Evolutionary conservation across 1,284 basidiomycete genomes (phyloP).

Genomic region (Cutaneotrichosporon sp.): DNA sequence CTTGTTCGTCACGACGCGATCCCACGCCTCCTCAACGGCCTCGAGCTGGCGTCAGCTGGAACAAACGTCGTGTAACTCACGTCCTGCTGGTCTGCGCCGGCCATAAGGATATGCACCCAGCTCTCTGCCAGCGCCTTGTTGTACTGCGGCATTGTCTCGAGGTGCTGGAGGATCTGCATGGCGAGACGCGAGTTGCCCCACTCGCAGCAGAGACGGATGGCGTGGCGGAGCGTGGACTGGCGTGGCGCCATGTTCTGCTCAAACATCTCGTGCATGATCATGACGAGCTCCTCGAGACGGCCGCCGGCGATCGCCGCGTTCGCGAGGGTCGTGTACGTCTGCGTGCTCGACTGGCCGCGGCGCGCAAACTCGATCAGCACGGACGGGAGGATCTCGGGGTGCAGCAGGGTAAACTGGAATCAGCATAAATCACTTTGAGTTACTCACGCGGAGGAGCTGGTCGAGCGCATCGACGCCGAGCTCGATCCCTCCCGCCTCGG

Average conservation of each 20-base stretch:
- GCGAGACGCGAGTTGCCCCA: conserved; percentile 34
- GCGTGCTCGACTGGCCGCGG: background rate
- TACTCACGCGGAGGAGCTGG: conserved; percentile 31
- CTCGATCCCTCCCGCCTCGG: conserved; percentile 30
- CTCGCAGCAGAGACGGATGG: conserved; percentile 30
- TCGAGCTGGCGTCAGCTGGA: conserved; percentile 55
- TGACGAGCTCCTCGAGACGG: conserved; percentile 29
- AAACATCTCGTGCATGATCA: conserved; percentile 34
- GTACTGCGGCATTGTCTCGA: conserved; percentile 13
- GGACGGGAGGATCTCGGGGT: conserved; percentile 32
- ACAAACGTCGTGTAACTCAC: conserved; percentile 24
- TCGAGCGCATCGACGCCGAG: conserved; percentile 30
- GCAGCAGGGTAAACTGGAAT: conserved; percentile 17
- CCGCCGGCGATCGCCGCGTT: conserved; percentile 8
- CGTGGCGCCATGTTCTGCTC: conserved; percentile 18
- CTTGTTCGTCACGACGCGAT: conserved; percentile 54
- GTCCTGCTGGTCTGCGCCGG: conserved; percentile 33
- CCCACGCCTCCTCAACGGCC: conserved; percentile 63
- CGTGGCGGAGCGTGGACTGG: conserved; percentile 10
- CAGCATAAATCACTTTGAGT: background rate
- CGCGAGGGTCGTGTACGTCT: conserved; percentile 25
- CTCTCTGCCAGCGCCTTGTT: conserved; percentile 9
- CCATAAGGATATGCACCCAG: conserved; percentile 36
- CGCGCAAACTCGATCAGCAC: conserved; percentile 21
- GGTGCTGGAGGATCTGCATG: conserved; percentile 25